Base-by-base conservation (phyloP, 495 filamentous ascomycete genomes). In the Aspergillus sclerotioniger region DNA sequence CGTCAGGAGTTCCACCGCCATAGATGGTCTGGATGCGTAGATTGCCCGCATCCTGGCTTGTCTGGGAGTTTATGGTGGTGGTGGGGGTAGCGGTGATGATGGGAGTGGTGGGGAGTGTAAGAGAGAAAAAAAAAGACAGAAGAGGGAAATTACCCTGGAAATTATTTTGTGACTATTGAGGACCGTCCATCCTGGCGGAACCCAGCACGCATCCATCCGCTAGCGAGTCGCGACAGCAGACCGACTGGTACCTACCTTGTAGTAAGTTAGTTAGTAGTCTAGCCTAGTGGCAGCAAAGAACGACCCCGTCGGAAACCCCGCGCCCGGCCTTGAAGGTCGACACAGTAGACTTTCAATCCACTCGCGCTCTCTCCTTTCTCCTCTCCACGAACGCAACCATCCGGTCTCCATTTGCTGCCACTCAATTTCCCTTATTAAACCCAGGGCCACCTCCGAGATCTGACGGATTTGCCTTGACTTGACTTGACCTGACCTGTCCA, bases 341-440 rank as follows among this genome's bases (percentile, higher is more conserved):
- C 10, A 6, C 8, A 15, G 10, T 13, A 41, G 37, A 12, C 5
- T 2, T 15, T 12, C 37, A 41, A 37, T 9, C 33, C 33, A 15
- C 37, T 41, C 13, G 12, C 37, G 5, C 37, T n/a, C 37, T 41
- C n/a, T 13, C 9, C 7, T 35, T 8, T 35, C 33, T 8, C 7
- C 58, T 57, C 57, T 56, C 57, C 56, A 35, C 51, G 52, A 63
- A 54, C 50, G 32, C 31, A 35, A 10, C 33, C 33, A 9, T n/a
- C 37, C 37, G 10, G 37, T 3, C 37, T 15, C 25, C 25, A 25
- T 25, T 25, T 25, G 25, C 25, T n/a, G 37, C 12, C 37, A 15
- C 5, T 47, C 49, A 56, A 56, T 37, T 56, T 49, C 45, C 54
- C 54, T 56, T 56, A 56, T 53, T 53, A 58, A 58, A 58, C 37